Conservation (phyloP, 495 filamentous ascomycete genomes). For the Penicillium waksmanii region DNA sequence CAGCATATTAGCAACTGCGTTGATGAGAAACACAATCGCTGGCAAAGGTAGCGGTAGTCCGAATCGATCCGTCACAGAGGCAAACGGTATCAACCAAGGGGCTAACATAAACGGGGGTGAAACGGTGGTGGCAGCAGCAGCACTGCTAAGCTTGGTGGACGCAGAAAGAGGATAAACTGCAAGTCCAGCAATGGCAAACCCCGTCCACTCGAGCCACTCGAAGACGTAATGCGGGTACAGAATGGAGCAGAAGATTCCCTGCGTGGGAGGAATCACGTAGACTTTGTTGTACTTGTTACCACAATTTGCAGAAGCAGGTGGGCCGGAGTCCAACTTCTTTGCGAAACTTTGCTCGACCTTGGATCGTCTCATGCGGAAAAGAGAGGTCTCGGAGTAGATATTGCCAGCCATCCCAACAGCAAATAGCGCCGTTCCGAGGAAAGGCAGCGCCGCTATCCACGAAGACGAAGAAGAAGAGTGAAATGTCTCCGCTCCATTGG, state of each 20-base stretch:
- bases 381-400: slow-evolving; percentile 71
- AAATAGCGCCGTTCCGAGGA: slow-evolving; percentile 62
- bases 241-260: slow-evolving; percentile 79
- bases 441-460: slow-evolving; percentile 14
- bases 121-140: slow-evolving; percentile 10
- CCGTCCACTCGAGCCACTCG: slow-evolving; percentile 96
- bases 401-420: slow-evolving; percentile 75
- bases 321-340: slow-evolving; percentile 43
- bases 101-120: slow-evolving; percentile 34
- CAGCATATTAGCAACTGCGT: slow-evolving; percentile 87
- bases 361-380: slow-evolving; percentile 61
- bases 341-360: slow-evolving; percentile 45
- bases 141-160: slow-evolving; percentile 6
- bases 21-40: slow-evolving; percentile 78
- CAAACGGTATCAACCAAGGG: slow-evolving; percentile 62
- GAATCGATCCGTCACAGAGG: slow-evolving; percentile 37
- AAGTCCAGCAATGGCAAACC: slow-evolving; percentile 73
- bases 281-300: slow-evolving; percentile 66
- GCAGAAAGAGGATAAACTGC: slow-evolving; percentile 30
- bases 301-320: slow-evolving; percentile 12
- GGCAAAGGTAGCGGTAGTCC: slow-evolving; percentile 55
- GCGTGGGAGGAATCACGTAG: slow-evolving; percentile 85
- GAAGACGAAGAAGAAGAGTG: slow-evolving; percentile 4
- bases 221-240: slow-evolving; percentile 91
- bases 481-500: slow-evolving; percentile 12